Evolutionary conservation across 495 filamentous ascomycete species (phyloP), one percentile per base, ranked within the genome.

Genomic region (Podospora appendiculata): DNA sequence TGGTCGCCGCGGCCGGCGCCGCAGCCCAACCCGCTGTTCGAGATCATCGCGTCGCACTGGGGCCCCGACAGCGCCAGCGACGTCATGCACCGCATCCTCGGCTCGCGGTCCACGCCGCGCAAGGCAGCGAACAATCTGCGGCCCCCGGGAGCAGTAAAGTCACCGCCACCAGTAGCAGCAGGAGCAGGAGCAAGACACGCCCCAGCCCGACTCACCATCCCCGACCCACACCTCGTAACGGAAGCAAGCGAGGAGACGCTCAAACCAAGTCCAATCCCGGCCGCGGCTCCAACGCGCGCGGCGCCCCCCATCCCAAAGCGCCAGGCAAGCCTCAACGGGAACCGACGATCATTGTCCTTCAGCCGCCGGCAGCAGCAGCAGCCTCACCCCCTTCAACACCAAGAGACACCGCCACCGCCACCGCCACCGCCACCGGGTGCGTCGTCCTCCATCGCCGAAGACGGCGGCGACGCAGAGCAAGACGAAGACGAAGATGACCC

Each of bases 11-110:
- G 55, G 18, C 57, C 51, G 4, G 36, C 50, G 7, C 60, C 62
- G 9, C 49, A 47, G 4, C 44, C 58, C 7, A 73, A 67, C 47
- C 72, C 71, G 7, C 41, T 81, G 1, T 69, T 72, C 40, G 54
- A 64, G 3, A 62, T 78, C 18, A 67, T 78, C 9, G 67, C 70
- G 12, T 67, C 61, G 2, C 70, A 78, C 50, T 76, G 70, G 68
- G 69, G 73, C 0, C 32, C 59, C 0, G 61, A 62, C 6, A 64
- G 61, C 4, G 73, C 75, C 9, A 52, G 58, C 33, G 62, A 71
- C 13, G 47, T 71, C 32, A 68, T 79, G 50, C 63, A 59, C n/a
- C 66, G 59, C 16, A 55, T 73, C 9, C 18, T 62, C 12, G 51
- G 47, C 12, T 59, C 55, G 44, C 59, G 25, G 14, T 17, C 49